A percentile compares a stretch with the other conserved stretches of the same genome.
Conservation (phyloP, 306 rosid species). For the Rosa chinensis region DNA sequence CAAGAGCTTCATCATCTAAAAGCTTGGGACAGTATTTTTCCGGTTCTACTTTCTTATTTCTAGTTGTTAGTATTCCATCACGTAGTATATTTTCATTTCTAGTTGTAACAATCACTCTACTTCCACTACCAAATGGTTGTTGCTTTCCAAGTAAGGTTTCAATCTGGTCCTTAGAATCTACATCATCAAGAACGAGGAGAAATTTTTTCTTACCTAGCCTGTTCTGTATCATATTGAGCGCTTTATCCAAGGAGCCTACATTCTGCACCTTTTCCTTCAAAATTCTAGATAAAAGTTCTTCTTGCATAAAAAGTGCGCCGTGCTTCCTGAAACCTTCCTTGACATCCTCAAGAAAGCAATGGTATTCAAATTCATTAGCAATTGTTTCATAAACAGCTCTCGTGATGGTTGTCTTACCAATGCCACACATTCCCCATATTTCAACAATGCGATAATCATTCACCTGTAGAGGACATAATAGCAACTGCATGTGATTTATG, state of each 20-base stretch:
- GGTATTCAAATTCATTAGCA: background rate
- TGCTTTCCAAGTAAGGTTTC: background rate
- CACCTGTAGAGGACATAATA: background rate
- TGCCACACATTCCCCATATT: constrained; percentile 15
- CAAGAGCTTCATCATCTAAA: constrained; percentile 13
- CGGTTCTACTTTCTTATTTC: too few species aligned
- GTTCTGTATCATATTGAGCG: background rate
- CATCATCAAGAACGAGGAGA: background rate
- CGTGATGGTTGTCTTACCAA: too few species aligned
- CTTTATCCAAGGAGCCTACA: background rate
- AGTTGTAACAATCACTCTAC: background rate
- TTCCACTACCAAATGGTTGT: background rate
- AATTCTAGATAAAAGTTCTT: background rate
- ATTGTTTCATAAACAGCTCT: background rate
- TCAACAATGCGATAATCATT: constrained; percentile 9
- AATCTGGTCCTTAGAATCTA: constrained; percentile 6
- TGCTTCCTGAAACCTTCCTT: background rate
- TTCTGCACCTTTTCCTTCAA: background rate
- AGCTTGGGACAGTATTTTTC: background rate
- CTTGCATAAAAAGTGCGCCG: constrained; percentile 6
- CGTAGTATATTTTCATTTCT: too few species aligned
- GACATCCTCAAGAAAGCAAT: constrained; percentile 20
- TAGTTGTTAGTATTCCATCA: too few species aligned
- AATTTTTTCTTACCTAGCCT: background rate
- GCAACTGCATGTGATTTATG: background rate